Conservation (phyloP, 192 early-diverging fungal species). For the Backusella tarrabulga region DNA sequence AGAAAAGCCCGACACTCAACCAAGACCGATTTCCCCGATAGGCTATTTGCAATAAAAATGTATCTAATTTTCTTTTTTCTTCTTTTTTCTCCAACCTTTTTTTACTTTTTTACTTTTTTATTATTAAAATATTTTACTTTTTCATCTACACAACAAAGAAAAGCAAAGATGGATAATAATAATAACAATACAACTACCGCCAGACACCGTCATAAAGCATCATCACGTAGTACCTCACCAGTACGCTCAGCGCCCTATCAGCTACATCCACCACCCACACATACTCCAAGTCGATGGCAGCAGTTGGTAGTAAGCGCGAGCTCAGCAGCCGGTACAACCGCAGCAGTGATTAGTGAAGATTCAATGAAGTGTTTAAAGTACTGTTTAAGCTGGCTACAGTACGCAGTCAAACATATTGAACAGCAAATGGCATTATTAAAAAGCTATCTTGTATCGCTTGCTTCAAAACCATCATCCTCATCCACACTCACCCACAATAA, state of each 20-base stretch:
- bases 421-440: conserved; percentile 65
- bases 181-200: neutral
- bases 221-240: conserved; percentile 21
- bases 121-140: neutral
- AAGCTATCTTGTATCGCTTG: conserved; percentile 51
- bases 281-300: conserved; percentile 46
- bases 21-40: conserved; percentile 1
- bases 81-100: neutral
- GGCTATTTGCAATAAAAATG: conserved; percentile 1
- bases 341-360: conserved; percentile 84
- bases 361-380: conserved; percentile 85
- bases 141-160: neutral
- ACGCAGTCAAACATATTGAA: conserved; percentile 72
- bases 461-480: conserved; percentile 11
- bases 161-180: neutral
- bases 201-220: conserved; percentile 4
- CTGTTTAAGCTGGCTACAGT: conserved; percentile 87
- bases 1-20: neutral
- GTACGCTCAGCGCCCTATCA: conserved; percentile 20
- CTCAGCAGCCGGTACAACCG: conserved; percentile 61
- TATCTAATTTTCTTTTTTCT: neutral
- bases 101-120: neutral
- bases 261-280: conserved; percentile 2
- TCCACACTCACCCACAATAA: neutral
- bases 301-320: conserved; percentile 60